These are phyloP conservation scores for Mycogone perniciosa DNA, from an alignment of 2,329 filamentous ascomycete species.

Conservation along the genomic window DNA sequence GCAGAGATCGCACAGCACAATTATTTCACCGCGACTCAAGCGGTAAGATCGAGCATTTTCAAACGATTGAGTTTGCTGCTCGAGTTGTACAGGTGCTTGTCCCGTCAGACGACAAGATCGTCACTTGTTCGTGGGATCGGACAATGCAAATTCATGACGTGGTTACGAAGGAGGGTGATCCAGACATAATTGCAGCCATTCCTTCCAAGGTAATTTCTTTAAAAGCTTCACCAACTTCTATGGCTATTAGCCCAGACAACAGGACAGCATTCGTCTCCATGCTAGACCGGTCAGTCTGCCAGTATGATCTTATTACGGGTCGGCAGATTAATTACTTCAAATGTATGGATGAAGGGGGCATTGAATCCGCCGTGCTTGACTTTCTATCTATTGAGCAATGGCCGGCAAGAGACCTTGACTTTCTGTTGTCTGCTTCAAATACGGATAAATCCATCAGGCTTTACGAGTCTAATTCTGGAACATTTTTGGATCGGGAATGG, in stretches of 20 bases:
- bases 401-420: conserved; percentile 49
- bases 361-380: conserved; percentile 77
- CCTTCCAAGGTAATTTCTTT: conserved; percentile 71
- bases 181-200: conserved; percentile 66
- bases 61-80: conserved; percentile 89
- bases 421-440: conserved; percentile 82
- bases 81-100: conserved; percentile 70
- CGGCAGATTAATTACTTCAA: conserved; percentile 70
- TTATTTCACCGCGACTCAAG: conserved; percentile 61
- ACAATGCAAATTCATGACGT: conserved; percentile 79
- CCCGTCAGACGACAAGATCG: conserved; percentile 66
- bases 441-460: conserved; percentile 93
- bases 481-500: conserved; percentile 81
- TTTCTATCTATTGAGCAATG: conserved; percentile 61
- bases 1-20: conserved; percentile 86
- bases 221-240: conserved; percentile 81
- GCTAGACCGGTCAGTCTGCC: conserved; percentile 53
- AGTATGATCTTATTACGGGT: conserved; percentile 60
- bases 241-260: conserved; percentile 61
- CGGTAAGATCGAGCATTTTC: conserved; percentile 66
- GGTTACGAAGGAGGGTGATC: conserved; percentile 59
- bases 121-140: conserved; percentile 85
- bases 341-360: conserved; percentile 70
- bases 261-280: conserved; percentile 53
- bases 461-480: conserved; percentile 73